Base-by-base conservation (phyloP, 2,329 filamentous ascomycete species). In the Cercospora sesami region DNA sequence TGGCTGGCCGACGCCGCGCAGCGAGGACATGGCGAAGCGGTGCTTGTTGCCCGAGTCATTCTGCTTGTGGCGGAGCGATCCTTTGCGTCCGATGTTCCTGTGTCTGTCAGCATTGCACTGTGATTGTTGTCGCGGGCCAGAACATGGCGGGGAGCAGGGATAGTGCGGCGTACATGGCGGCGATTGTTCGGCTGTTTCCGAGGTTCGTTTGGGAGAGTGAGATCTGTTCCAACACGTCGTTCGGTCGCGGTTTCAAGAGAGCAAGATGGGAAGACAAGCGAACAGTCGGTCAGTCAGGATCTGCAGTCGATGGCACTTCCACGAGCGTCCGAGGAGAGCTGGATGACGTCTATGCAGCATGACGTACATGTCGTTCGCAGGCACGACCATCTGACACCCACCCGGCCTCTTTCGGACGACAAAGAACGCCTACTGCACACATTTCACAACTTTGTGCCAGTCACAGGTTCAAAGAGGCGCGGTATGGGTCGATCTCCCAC, bases 21-120 rank as follows among this genome's bases (percentile, higher is more conserved):
- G 88, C 21, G 93, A 95, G 72, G 87, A 89, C 83, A 98, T 91
- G 68, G 89, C 91, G 83, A 98, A 97, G 76, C 89, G 90, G 78
- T 91, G 89, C 75, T 86, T 89, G 66, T 75, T 76, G 67, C 81
- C 80, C 36, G 66, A 67, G 58, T 65, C 63, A 65, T 80, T 81
- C 78, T 87, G 87, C 78, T 86, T 86, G 69, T 90, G 91, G 74
- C 91, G 90, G 76, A 92, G 87, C 31, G 90, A 93, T 69, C 92
- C 86, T 69, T 89, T 87, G 75, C 91, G 90, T 72, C 81, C 73
- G 78, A 79, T 67, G 74, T 65, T 65, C 63, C 63, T 65, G 57
- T 60, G 5, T 18, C 18, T 10, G 23, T 30, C 16, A 30, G 53
- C 26, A 18, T 30, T 18, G 53, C 12, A 10, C 14, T 14, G 21